phyloP scores from a whole-genome alignment of 352 stramenopile genomes.

The Globisporangium spiculum region DNA sequence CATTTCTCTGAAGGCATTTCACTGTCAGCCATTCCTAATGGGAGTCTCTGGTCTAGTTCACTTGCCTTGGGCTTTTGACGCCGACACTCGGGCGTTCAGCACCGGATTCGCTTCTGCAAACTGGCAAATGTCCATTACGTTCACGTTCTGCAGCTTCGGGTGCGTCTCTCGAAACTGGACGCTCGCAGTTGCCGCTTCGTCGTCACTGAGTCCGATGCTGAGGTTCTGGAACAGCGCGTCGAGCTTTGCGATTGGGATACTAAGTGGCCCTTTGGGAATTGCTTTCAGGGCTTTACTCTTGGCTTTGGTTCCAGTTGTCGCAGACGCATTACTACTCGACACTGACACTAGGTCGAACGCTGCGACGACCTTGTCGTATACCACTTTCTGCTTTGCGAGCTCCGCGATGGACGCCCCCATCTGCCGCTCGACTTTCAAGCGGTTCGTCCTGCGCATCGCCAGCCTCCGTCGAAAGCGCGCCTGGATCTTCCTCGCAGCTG shows the following conservation, averaged over 20 bases:
- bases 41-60: background rate
- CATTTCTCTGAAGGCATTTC: too few relatives aligned
- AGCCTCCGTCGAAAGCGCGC: slow-evolving; percentile 55
- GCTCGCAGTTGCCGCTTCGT: slow-evolving; percentile 26
- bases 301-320: background rate
- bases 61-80: background rate
- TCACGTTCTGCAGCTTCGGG: slow-evolving; percentile 43
- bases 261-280: slow-evolving; percentile 21
- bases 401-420: slow-evolving; percentile 45
- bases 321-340: background rate
- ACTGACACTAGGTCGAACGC: slow-evolving; percentile 41
- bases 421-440: slow-evolving; percentile 44
- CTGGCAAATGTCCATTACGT: slow-evolving; percentile 60
- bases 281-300: slow-evolving; percentile 9
- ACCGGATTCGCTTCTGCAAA: slow-evolving; percentile 40
- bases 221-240: slow-evolving; percentile 42
- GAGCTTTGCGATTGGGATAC: slow-evolving; percentile 38
- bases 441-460: slow-evolving; percentile 49
- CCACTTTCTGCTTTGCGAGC: slow-evolving; percentile 37
- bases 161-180: slow-evolving; percentile 36
- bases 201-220: slow-evolving; percentile 28
- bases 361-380: slow-evolving; percentile 40
- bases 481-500: slow-evolving; percentile 61
- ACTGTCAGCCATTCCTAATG: too few relatives aligned
- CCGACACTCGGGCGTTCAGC: slow-evolving; percentile 20